Base-by-base conservation (phyloP, 2,329 filamentous ascomycete genomes). In the Cryphonectria japonica region DNA sequence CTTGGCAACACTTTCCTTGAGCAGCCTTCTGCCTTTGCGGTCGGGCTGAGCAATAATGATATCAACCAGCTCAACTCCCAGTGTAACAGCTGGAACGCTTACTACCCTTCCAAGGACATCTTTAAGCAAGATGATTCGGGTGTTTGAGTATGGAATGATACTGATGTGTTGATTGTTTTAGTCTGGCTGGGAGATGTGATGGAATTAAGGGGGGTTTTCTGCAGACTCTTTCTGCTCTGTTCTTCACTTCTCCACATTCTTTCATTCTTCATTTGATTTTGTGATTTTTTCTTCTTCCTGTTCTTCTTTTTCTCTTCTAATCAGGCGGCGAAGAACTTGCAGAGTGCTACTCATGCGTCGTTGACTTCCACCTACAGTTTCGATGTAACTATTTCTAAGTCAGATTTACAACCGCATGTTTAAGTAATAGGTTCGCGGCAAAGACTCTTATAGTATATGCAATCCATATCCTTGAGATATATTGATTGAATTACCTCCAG, bases 1-100 rank as follows among this genome's bases (percentile, higher is more conserved):
- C 52, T 73, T 19, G 67, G 72, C 5, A 46, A 69, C 13, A 69
- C 46, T 9, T 73, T 73, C 67, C 60, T 73, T 11, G 72, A 73
- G 65, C 46, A 66, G 16, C 22, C 63, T 13, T 14, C 11, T 39
- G 72, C 67, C 32, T 73, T 67, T n/a, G 57, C 26, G 26, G 69
- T 57, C n/a, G 63, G 63, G 46, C 11, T 72, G 50, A 61, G 52
- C 1, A 37, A 63, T 50, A 29, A 46, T 19, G 72, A 73, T n/a
- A 41, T 69, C 2, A 65, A 69, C 41, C 67, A 52, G 11, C 67
- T 73, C 34, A 70, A 69, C 52, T 5, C 14, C 1, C 69, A 73
- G 43, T 73, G 72, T 37, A 29, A 34, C 16, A 63, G 37, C 16
- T 73, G 72, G 72, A 69, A 71, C 37, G 57, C 61, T 16, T 69